Evolutionary conservation across 306 rosid genomes (phyloP), one percentile per base, ranked within the genome.

Genomic region (Elaeagnus macrophylla): DNA sequence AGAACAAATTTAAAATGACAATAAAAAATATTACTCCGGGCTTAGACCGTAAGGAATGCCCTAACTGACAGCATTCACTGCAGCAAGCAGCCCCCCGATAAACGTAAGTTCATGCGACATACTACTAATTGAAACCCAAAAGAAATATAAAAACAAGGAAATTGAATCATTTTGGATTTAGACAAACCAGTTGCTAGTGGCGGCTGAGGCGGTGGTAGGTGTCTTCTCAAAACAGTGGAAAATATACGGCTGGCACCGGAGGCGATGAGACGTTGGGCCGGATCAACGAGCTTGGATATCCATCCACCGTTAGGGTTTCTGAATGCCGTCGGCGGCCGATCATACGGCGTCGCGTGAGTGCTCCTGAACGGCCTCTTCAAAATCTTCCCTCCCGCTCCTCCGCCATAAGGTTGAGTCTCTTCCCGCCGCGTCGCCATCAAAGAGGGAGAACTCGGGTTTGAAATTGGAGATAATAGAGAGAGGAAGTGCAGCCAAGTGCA

Each of bases 261-360:
- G 56, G 74, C 37, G 65, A 91, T 79, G 49, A 91, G 79, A 62
- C 82, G 68, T 43, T 91, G 99, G 14, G 96, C 96, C 12, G 99
- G 99, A 87, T 87, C 93, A 54, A 87, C 83, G 7, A 90, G 71
- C 76, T 83, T 85, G 37, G 93, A 84, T 54, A 91, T 56, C 99
- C 99, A 91, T 10, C 95, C 93, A 13, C 66, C 54, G 55, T 41
- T 48, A 57, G 88, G 74, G 81, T 77, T 83, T 58, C 88, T 65
- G 9, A 86, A 54, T 16, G 80, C 62, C 0, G 62, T 25, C 17
- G 83, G 76, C 1, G 95, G 95, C 0, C 99, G 93, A 61, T 87
- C 96, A 36, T 91, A 91, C 51, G 99, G 99, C 73, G 89, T 90
- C 66, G 86, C 37, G 36, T 76, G 88, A 6, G 63, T 43, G 71